Evolutionary conservation across 1,284 basidiomycete genomes (phyloP).

Genomic region (Malassezia japonica): DNA sequence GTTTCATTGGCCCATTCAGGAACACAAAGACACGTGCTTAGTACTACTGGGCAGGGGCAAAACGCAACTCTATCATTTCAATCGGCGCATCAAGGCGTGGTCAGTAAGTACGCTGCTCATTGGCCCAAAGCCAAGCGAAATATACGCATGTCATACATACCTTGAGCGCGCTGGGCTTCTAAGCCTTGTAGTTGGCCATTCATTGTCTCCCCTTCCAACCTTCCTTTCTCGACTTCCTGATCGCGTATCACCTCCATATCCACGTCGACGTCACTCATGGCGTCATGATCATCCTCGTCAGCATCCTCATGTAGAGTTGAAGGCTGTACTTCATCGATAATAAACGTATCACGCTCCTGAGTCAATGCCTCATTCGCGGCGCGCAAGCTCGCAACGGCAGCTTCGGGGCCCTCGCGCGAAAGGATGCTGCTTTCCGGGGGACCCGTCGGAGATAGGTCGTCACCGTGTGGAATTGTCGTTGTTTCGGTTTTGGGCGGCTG

Average conservation of each 20-base stretch:
- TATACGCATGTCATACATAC: background rate
- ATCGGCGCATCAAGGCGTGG: too few species aligned
- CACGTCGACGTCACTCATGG: background rate
- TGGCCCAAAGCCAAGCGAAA: too few species aligned
- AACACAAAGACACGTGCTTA: too few species aligned
- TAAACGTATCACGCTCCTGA: slow-evolving; percentile 32
- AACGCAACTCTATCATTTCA: background rate
- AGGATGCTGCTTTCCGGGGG: slow-evolving; percentile 1
- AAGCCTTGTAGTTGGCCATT: background rate
- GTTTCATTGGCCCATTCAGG: too few species aligned
- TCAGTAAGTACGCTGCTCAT: too few species aligned
- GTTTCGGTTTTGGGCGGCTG: slow-evolving; percentile 6
- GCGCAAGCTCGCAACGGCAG: slow-evolving; percentile 29
- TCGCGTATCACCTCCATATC: background rate
- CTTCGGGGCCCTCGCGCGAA: slow-evolving; percentile 26
- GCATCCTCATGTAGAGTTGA: slow-evolving; percentile 16
- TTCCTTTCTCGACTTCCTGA: background rate
- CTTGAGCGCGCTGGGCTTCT: background rate
- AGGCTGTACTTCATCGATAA: slow-evolving; percentile 32
- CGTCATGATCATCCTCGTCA: slow-evolving; percentile 21
- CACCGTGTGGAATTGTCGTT: too few species aligned
- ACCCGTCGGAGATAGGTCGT: too few species aligned
- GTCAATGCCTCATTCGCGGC: slow-evolving; percentile 31
- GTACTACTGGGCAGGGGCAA: background rate
- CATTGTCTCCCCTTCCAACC: too few species aligned